Evolutionary conservation across 2,329 filamentous ascomycete species (phyloP), one percentile per base, ranked within the genome.

Genomic region (Trichoderma harzianum): DNA sequence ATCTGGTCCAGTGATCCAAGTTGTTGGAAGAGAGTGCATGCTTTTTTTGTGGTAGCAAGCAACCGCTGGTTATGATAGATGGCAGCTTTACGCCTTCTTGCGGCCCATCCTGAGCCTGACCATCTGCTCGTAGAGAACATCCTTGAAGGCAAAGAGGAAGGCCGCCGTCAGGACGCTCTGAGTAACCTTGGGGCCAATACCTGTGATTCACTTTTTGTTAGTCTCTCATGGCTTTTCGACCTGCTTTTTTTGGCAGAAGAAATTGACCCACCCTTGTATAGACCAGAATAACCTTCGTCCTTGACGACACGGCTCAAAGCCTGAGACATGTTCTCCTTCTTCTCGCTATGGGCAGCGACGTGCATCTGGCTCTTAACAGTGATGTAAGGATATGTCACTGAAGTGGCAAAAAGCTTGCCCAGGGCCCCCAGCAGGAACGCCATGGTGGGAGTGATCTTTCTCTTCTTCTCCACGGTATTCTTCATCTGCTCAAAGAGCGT

Each of bases 401-500:
- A 90, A 3, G 96, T 99, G 28, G 96, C 96, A 73, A 98, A 91
- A 74, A 99, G 87, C 88, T 99, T 99, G 82, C 96, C 95, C 36
- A 98, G 80, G 2, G 96, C 96, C 74, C 96, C 96, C 3, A 99
- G 87, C 79, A 96, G 89, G 82, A 99, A 99, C 64, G 94, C 94
- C 76, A 97, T 89, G 70, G 90, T 91, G 1, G 95, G 94, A 0
- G 93, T 97, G 71, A 98, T 89, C 76, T 92, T 90, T 72, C 84
- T 80, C 86, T 85, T 80, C 78, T 83, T 92, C 88, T 98, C 95
- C 71, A 98, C 84, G 30, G 87, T 78, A 81, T 98, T 97, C 89
- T 98, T 98, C 85, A 98, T 86, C 86, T 99, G 95, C 87, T 99
- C 96, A 78, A 98, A 99, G 70, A 99, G 92, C 18, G 96, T 99